These are phyloP conservation scores for Cordyceps militaris DNA, from an alignment of 2,329 filamentous ascomycete species.

Conservation along the genomic window DNA sequence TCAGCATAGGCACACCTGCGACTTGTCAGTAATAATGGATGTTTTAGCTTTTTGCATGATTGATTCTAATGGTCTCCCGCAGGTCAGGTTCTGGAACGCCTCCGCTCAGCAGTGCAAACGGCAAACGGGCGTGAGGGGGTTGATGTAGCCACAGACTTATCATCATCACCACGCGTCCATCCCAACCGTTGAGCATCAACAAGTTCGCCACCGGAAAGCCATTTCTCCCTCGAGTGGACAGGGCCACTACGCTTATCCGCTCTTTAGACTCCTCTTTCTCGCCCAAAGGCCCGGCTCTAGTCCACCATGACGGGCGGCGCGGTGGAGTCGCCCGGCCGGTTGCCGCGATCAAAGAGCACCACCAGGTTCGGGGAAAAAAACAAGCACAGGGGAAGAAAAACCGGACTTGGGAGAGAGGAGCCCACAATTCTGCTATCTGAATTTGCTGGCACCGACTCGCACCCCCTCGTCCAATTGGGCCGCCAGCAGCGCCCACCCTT, in stretches of 20 bases:
- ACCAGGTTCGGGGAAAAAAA: not conserved
- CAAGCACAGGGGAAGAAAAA: not conserved
- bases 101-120: not conserved
- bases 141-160: no score
- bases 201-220: not conserved
- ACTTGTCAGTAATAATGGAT: not conserved
- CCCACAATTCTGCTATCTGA: constrained; percentile 8
- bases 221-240: not conserved
- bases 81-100: not conserved
- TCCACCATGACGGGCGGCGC: not conserved
- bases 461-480: not conserved
- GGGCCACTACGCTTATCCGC: not conserved
- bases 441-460: not conserved
- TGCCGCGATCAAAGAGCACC: constrained; percentile 8
- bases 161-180: no score
- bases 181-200: not conserved
- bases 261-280: constrained; percentile 4
- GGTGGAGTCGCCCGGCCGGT: constrained; percentile 11
- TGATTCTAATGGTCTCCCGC: not conserved
- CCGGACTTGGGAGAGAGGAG: not conserved
- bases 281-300: constrained; percentile 2
- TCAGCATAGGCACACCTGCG: not conserved
- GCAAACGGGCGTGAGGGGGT: not conserved
- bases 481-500: not conserved
- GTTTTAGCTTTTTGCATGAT: not conserved